phyloP scores from a whole-genome alignment of 2,329 filamentous ascomycete genomes.

The Claviceps arundinis region DNA sequence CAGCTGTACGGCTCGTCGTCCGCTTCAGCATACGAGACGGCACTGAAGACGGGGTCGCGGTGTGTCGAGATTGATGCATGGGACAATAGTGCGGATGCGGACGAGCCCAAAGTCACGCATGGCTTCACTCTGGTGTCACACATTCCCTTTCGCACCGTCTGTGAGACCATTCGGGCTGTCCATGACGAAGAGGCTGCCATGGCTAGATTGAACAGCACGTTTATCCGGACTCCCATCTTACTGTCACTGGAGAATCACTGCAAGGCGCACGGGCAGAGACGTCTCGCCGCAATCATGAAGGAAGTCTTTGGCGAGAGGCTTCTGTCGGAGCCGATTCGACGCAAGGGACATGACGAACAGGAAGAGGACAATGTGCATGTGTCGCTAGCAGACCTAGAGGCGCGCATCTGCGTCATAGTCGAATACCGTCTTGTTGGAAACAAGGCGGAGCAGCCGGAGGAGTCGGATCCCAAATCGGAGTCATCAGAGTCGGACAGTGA shows the following conservation, averaged over 20 bases:
- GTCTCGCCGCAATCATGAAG: slow-evolving; percentile 51
- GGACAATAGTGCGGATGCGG: slow-evolving; percentile 46
- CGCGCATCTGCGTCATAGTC: slow-evolving; percentile 53
- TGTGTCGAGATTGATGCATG: slow-evolving; percentile 66
- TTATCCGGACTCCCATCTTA: slow-evolving; percentile 42
- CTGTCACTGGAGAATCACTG: slow-evolving; percentile 59
- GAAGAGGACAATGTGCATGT: slow-evolving; percentile 39
- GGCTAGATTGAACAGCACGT: slow-evolving; percentile 21
- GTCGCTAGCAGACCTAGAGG: slow-evolving; percentile 42
- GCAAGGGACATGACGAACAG: slow-evolving; percentile 43
- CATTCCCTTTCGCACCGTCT: slow-evolving; percentile 50
- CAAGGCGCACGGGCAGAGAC: slow-evolving; percentile 40
- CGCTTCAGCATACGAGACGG: slow-evolving; percentile 49
- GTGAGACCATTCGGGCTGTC: slow-evolving; percentile 50
- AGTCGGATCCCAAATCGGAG: background rate
- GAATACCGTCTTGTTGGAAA: slow-evolving; percentile 45
- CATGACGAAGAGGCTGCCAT: slow-evolving; percentile 43
- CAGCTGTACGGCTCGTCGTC: slow-evolving; percentile 53
- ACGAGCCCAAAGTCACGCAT: slow-evolving; percentile 58
- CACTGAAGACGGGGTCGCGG: slow-evolving; percentile 47
- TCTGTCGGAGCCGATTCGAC: slow-evolving; percentile 41
- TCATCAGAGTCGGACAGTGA: slow-evolving; percentile 17
- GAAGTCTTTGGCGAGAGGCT: slow-evolving; percentile 49
- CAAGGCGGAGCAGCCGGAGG: background rate
- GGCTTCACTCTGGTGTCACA: slow-evolving; percentile 56